Evolutionary conservation across 805 yeast genomes (phyloP), one percentile per base, ranked within the genome.

Genomic region (Pichia gijzeniarum): DNA sequence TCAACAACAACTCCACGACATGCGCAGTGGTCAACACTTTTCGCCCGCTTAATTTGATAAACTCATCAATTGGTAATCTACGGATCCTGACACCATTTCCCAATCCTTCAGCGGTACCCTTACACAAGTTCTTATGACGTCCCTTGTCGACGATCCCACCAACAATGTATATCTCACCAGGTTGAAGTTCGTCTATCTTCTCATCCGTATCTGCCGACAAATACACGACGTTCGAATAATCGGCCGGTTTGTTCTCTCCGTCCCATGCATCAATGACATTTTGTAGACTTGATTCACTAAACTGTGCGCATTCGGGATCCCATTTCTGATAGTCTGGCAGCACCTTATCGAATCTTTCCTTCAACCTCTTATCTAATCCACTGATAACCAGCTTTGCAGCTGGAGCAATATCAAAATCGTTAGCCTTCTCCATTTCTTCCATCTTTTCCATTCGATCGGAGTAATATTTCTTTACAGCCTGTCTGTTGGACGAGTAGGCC

Each of bases 81-180:
- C 80, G 90, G 2, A 93, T 85, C 35, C 71, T 62, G 17, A 91
- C 70, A 7, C 27, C 27, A 10, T 44, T 30, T 0, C 90, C 88
- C 53, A 85, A 64, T 47, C 71, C 67, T 52, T 80, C 73, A 1
- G 98, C 98, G 62, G 90, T 93, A 51, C 84, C 74, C 40, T 77
- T 72, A 62, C 99, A 91, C 30, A 91, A 64, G 51, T 73, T 71
- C 63, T 87, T 86, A 67, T 89, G 82, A 55, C 98, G 76, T 48
- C 95, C 95, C 62, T 91, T 91, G 62, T 91, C 99, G 3, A 91
- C 98, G 46, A 91, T 91, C 0, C 98, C 99, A 9, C 99, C 99
- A 41, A 91, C 80, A 36, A 91, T 78, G 55, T 91, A 91, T 0
- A 95, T 85, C 60, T 73, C 70, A 3, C 82, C 85, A 5, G 79